These are phyloP conservation scores for Knoxia roxburghii DNA, from an alignment of 257 asterid genomes.

Conservation along the genomic window DNA sequence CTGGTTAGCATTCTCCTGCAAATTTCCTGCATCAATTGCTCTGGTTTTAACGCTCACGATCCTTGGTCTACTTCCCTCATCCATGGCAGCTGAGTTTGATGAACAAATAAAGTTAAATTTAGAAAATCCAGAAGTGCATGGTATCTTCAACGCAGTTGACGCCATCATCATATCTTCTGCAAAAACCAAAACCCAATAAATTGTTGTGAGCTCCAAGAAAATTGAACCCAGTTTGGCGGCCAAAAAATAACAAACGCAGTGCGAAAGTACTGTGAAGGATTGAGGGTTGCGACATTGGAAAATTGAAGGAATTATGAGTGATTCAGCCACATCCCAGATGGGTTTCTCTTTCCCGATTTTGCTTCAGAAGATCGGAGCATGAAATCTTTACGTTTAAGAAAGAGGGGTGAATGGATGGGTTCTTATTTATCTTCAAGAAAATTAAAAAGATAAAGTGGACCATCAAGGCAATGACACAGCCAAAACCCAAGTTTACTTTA, in stretches of 20 bases:
- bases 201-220: not conserved
- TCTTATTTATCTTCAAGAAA: not conserved
- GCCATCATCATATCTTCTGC: not conserved
- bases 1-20: slow-evolving; percentile 13
- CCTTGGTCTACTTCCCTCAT: not conserved
- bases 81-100: not conserved
- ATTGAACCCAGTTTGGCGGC: not conserved
- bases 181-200: not conserved
- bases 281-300: not conserved
- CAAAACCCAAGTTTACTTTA: not conserved
- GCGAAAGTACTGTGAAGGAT: too few relatives aligned
- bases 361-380: not conserved
- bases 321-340: not conserved
- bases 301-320: not conserved
- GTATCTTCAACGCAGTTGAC: slow-evolving; percentile 3
- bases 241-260: not conserved
- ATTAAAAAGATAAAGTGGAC: not conserved
- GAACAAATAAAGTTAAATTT: not conserved
- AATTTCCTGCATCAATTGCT: slow-evolving; percentile 2
- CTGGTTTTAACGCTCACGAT: not conserved
- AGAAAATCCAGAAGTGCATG: not conserved
- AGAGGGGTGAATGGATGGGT: not conserved
- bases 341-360: not conserved
- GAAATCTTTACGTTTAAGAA: not conserved
- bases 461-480: not conserved